Evolutionary conservation across 2,329 filamentous ascomycete genomes (phyloP), one percentile per base, ranked within the genome.

Genomic region (Stachybotrys chartarum): DNA sequence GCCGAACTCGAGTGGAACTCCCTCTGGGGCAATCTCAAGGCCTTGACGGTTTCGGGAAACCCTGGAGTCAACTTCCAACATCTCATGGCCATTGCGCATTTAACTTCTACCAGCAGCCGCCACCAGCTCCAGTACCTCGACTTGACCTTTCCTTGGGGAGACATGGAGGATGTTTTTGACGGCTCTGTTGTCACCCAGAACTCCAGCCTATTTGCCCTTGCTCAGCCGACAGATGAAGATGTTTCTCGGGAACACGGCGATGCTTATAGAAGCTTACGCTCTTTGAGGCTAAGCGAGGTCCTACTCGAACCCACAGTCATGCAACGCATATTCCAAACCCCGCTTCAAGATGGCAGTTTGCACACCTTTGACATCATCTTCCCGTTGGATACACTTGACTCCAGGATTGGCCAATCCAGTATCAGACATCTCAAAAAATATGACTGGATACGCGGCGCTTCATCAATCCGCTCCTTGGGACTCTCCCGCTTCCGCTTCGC

Each of bases 321-420:
- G 7, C 57, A 62, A 39, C 58, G 54, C 1, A 55, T 66, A 10
- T 61, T 73, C 17, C 54, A 56, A 10, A 55, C 60, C 16, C 55
- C 70, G 10, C 53, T 74, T 14, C 51, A 55, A 16, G 56, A 59
- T 1, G 62, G 65, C 24, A 68, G 62, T 14, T 61, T 75, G 5
- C 61, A 66, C 32, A 67, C 67, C 1, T 62, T 74, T 14, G 72
- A 73, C 54, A 64, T 74, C 17, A 64, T 68, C 2, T 74, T 74
- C 54, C 69, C 68, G 1, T 60, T 64, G 1, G 63, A 66, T 3
- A 39, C 57, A 17, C 51, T 65, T 32, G 54, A 62, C 12, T 61
- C 59, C 6, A 58, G 54, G 1, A 50, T 55, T n/a, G 71, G 68
- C 12, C 54, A 58, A n/a, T 52, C 52, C n/a, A 67, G 66, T 54